Evolutionary conservation across 208 protist genomes (phyloP).

Genomic region (Spironucleus salmonicida): DNA sequence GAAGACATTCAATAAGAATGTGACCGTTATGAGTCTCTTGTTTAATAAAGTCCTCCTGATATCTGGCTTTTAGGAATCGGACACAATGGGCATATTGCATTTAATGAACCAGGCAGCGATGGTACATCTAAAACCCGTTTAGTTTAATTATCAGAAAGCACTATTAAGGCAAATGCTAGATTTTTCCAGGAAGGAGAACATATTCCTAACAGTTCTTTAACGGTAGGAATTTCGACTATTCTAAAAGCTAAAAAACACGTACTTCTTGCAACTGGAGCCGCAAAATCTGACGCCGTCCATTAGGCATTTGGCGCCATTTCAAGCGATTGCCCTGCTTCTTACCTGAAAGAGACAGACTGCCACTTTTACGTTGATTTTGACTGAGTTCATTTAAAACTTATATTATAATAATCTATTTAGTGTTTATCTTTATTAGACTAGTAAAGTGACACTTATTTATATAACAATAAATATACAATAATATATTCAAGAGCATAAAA

Average conservation of each 20-base stretch:
- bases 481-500: no score
- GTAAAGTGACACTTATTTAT: no score
- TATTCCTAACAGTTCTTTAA: neutral
- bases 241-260: neutral
- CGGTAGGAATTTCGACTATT: conserved; percentile 16
- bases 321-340: neutral
- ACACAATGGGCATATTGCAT: conserved; percentile 31
- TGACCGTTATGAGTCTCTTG: conserved; percentile 6
- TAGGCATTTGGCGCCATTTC: neutral
- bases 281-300: neutral
- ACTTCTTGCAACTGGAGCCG: conserved; percentile 5
- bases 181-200: conserved; percentile 8
- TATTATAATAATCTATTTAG: no score
- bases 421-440: no score
- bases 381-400: no score
- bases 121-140: neutral
- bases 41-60: neutral
- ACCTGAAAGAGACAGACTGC: conserved; percentile 7
- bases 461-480: no score
- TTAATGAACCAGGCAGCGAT: conserved; percentile 28
- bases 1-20: neutral
- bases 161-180: conserved; percentile 15
- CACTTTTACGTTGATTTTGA: no score
- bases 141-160: neutral
- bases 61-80: conserved; percentile 32